These are phyloP conservation scores for Setaria italica DNA, from an alignment of 202 grass and related monocot genomes.

Conservation along the genomic window DNA sequence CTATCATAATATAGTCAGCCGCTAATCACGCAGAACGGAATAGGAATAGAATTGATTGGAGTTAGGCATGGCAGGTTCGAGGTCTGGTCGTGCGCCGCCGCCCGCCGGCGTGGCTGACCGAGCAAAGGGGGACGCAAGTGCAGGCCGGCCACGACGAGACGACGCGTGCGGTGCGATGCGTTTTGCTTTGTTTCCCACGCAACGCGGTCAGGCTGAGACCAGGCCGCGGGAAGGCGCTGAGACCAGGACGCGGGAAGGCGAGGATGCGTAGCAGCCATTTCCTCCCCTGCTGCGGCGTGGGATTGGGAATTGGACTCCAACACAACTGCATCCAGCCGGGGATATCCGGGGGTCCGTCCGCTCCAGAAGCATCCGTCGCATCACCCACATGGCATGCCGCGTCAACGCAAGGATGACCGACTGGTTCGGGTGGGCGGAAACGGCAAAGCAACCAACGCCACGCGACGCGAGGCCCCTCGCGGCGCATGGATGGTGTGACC, in stretches of 20 bases:
- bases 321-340: too few relatives aligned
- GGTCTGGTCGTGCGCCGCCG: neutral
- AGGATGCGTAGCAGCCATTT: neutral
- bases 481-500: neutral
- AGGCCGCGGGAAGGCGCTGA: too few relatives aligned
- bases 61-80: neutral
- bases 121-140: neutral
- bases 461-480: neutral
- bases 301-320: neutral
- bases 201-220: neutral
- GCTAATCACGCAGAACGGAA: neutral
- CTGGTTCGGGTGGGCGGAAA: neutral
- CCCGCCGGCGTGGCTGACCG: neutral
- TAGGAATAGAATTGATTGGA: neutral
- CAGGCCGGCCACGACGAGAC: neutral
- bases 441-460: neutral
- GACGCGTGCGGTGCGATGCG: neutral
- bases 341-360: neutral
- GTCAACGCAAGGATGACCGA: neutral
- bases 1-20: neutral
- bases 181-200: too few relatives aligned
- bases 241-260: neutral
- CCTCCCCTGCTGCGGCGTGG: neutral
- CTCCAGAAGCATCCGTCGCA: conserved; percentile 1
- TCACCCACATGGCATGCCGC: neutral